Evolutionary conservation across 2,329 filamentous ascomycete genomes (phyloP), one percentile per base, ranked within the genome.

Genomic region (Tolypocladium amazonense): DNA sequence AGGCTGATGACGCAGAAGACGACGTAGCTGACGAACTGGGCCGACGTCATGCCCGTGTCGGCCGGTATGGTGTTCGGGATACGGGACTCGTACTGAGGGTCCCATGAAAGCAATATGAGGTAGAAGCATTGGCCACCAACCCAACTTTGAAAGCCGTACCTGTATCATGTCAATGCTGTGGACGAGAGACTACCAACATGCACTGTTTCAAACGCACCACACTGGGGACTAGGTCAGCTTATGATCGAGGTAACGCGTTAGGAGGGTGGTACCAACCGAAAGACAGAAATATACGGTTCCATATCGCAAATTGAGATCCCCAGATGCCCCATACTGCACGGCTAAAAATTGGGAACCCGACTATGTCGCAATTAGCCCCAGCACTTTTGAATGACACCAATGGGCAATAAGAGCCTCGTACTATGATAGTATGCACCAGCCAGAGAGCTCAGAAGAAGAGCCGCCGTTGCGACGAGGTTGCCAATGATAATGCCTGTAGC

Each of bases 51-150:
- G 30, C 75, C 75, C 1, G 74, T 77, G 25, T 68, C 68, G 1
- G 62, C 65, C 5, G 77, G 72, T 56, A 79, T 75, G 45, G 66
- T 69, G 64, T 78, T 78, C 18, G 70, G 73, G 52, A 80, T 72
- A 61, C 74, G 74, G 0, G 70, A 56, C 58, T 78, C 76, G 39
- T 78, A 69, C 9, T 70, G 69, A 14, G 77, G 77, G 63, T 76
- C 75, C 66, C 77, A 76, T 1, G 78, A 76, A 14, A 76, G 72
- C 6, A 80, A 69, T 57, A 76, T 76, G 53, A 79, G 70, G 57
- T 79, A 77, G 59, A 78, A 62, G 56, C 76, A 79, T 64, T 77
- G 70, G 3, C 77, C 77, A 15, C 77, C 77, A 47, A 78, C 73
- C 74, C 76, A 79, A 5, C 76, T 73, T 57, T 78, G 76, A 60